Evolutionary conservation across 371 early-diverging fungal species (phyloP).

Genomic region (Syncephalastrum sp.): DNA sequence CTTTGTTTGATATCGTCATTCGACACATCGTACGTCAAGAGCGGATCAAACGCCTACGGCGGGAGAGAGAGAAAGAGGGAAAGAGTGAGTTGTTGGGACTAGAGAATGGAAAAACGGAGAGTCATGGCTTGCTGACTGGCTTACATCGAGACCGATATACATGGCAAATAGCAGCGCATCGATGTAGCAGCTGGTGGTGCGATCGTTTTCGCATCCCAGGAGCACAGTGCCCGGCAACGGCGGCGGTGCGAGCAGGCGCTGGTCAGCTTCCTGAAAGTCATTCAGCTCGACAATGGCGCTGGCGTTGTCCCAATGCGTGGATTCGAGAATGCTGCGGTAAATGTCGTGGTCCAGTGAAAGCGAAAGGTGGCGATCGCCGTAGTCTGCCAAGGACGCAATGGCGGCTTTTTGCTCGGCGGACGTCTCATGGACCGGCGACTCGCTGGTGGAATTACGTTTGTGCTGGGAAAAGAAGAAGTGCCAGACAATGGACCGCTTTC

Average conservation of each 20-base stretch:
- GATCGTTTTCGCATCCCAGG: conserved; percentile 51
- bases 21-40: conserved; percentile 18
- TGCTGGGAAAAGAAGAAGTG: not conserved
- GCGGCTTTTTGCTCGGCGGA: no score
- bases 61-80: no score
- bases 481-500: not conserved
- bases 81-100: no score
- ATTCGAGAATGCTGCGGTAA: conserved; percentile 15
- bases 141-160: conserved; percentile 34
- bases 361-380: no score
- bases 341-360: no score
- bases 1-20: conserved; percentile 18
- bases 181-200: conserved; percentile 56
- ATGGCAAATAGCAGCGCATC: conserved; percentile 55
- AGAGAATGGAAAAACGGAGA: not conserved
- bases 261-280: conserved; percentile 36
- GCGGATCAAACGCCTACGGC: conserved; percentile 38
- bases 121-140: not conserved
- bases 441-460: not conserved
- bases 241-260: conserved; percentile 19
- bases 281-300: conserved; percentile 19
- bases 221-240: conserved; percentile 7
- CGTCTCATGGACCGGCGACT: no score
- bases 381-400: no score
- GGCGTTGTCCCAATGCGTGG: conserved; percentile 26